These are phyloP conservation scores for Oehlia diaphana DNA, from an alignment of 192 early-diverging fungal species.

Conservation along the genomic window DNA sequence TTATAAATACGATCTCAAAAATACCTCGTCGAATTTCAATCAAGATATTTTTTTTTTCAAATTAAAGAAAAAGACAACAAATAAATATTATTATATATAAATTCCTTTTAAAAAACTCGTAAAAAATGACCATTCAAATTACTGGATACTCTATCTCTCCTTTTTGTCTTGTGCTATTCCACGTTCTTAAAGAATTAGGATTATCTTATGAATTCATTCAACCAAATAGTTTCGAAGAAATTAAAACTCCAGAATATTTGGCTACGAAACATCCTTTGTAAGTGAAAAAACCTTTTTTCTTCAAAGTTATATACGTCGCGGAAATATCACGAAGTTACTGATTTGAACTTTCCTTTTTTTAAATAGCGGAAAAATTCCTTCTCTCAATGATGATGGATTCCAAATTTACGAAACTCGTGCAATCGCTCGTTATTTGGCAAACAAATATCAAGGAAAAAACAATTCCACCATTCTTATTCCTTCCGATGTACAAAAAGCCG, in stretches of 20 bases:
- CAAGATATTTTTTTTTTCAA: too few relatives aligned
- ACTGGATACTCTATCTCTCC: constrained; percentile 32
- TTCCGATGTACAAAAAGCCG: constrained; percentile 29
- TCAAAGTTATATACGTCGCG: too few relatives aligned
- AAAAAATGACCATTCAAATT: constrained; percentile 26
- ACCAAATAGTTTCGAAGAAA: constrained; percentile 1
- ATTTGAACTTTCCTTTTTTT: not conserved
- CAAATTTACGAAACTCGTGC: constrained; percentile 43
- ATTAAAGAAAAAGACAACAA: too few relatives aligned
- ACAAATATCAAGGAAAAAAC: not conserved
- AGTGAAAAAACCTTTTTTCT: not conserved
- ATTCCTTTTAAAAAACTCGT: too few relatives aligned
- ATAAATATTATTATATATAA: too few relatives aligned
- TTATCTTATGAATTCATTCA: constrained; percentile 35
- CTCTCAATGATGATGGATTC: constrained; percentile 38
- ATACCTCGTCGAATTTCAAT: not conserved
- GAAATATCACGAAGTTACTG: not conserved
- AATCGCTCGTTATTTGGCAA: constrained; percentile 39
- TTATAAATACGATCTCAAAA: too few relatives aligned
- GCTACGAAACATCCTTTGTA: constrained; percentile 39
- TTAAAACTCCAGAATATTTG: constrained; percentile 39
- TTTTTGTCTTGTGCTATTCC: constrained; percentile 32
- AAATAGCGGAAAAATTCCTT: constrained; percentile 40
- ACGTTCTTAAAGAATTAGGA: constrained; percentile 35
- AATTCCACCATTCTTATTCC: constrained; percentile 30